Evolutionary conservation across 2,329 filamentous ascomycete genomes (phyloP), one percentile per base, ranked within the genome.

Genomic region (Phoma herbarum): DNA sequence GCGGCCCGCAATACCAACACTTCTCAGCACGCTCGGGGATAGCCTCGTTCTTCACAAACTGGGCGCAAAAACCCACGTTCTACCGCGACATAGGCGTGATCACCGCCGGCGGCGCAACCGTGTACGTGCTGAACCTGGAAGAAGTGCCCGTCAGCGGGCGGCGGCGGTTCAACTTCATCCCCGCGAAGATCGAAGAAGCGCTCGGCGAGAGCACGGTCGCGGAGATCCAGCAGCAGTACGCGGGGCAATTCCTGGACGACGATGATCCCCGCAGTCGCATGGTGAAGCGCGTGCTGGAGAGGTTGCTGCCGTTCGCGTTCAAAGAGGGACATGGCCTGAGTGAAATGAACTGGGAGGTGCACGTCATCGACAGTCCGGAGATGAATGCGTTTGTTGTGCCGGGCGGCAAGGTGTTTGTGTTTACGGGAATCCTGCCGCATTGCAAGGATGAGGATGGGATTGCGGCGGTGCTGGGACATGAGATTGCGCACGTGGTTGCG

Each of bases 331-430:
- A 68, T 14, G 72, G 72, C 0, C 33, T 75, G 49, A 76, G 83
- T 61, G 77, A 83, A 42, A 46, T 74, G 58, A 49, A 73, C 5
- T 93, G 91, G 90, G 88, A 92, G 77, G 83, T 93, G 4, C 81
- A 84, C 67, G 90, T 94, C 7, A 92, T 94, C 67, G 84, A 91
- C n/a, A 87, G 88, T 59, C 81, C 81, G 20, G 84, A 84, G 37
- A 82, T 83, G 63, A 94, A 94, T 68, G 91, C 91, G 0, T 92
- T 93, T 70, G 90, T 94, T 1, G 83, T 92, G 6, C 90, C 91
- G 0, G 90, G 83, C 4, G 90, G 90, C 23, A 92, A 93, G 68
- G 90, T 94, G 0, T 93, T 93, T 72, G 90, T 94, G 2, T 90
- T 87, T 71, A 89, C 86, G 62, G 90, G 91, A 35, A 87, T 94